A percentile compares a stretch with the other conserved stretches of the same genome.
Conservation (phyloP, 345 rosid species). For the Eucalyptus erythrocorys region DNA sequence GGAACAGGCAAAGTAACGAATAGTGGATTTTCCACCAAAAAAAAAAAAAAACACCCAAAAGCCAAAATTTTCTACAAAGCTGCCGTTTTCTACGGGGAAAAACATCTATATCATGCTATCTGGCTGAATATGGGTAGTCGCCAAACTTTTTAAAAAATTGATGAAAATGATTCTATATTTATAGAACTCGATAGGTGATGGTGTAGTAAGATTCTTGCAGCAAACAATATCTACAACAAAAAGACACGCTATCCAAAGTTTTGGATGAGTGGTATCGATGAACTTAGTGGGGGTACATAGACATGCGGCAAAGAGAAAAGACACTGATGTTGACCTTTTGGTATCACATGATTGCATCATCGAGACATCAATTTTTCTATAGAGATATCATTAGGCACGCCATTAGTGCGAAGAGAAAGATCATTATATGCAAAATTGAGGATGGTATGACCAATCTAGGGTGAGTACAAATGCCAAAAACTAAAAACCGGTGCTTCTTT, state of each 20-base stretch:
- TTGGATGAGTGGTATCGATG: background rate
- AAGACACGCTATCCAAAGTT: background rate
- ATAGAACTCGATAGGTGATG: background rate
- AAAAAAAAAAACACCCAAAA: background rate
- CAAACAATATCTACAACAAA: fast-evolving
- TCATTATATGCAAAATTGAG: background rate
- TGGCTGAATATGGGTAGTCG: background rate
- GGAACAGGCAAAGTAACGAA: background rate
- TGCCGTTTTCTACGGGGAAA: background rate
- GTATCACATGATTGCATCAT: background rate
- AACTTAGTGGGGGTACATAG: background rate
- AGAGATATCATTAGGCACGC: background rate
- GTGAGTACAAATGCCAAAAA: fast-evolving
- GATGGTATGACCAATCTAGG: fast-evolving
- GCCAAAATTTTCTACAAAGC: background rate
- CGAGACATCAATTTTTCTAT: background rate
- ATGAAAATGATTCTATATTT: background rate
- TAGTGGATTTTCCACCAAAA: background rate
- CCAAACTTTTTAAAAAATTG: background rate
- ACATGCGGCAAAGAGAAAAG: background rate
- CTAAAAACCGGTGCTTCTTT: fast-evolving
- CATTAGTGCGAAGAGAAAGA: background rate
- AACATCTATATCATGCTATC: background rate
- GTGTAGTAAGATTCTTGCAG: background rate
- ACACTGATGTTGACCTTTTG: fast-evolving